Evolutionary conservation across 2,329 filamentous ascomycete species (phyloP).

Genomic region (Albophoma yamanashiensis): DNA sequence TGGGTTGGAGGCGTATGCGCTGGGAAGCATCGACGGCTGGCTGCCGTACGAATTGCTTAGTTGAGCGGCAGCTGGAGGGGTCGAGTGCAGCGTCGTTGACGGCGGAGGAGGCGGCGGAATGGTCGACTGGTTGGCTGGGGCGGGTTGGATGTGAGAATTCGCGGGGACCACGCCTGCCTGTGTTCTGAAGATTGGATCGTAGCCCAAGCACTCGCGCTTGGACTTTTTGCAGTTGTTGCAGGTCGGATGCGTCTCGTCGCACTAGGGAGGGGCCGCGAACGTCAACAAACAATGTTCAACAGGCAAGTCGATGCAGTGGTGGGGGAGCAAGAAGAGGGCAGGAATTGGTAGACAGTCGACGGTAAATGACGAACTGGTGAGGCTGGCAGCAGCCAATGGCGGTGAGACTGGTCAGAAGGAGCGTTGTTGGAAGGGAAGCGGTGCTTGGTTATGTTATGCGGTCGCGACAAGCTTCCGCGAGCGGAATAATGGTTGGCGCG

Average conservation of each 20-base stretch:
- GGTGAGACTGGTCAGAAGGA: background rate
- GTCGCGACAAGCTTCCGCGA: background rate
- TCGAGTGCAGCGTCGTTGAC: conserved; percentile 9
- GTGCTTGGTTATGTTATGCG: background rate
- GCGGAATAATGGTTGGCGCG: conserved; percentile 1
- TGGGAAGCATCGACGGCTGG: conserved; percentile 32
- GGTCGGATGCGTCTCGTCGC: conserved; percentile 87
- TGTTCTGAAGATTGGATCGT: conserved; percentile 79
- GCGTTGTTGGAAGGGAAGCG: background rate
- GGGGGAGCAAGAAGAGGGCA: background rate
- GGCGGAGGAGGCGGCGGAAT: conserved; percentile 19
- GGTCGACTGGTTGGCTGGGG: conserved; percentile 19
- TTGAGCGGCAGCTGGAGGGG: conserved; percentile 13
- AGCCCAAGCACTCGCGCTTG: conserved; percentile 76
- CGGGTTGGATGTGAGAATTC: conserved; percentile 40
- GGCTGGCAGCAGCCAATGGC: background rate
- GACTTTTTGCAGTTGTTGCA: conserved; percentile 88
- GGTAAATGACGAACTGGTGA: background rate
- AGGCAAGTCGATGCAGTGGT: background rate
- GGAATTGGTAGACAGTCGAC: background rate
- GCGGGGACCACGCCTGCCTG: conserved; percentile 61
- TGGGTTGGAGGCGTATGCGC: conserved; percentile 24
- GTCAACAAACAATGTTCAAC: conserved; percentile 12
- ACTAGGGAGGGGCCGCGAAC: conserved; percentile 44
- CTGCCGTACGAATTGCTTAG: conserved; percentile 31